Base-by-base conservation (phyloP, 2,329 filamentous ascomycete species). In the Pseudomassariella vexata region DNA sequence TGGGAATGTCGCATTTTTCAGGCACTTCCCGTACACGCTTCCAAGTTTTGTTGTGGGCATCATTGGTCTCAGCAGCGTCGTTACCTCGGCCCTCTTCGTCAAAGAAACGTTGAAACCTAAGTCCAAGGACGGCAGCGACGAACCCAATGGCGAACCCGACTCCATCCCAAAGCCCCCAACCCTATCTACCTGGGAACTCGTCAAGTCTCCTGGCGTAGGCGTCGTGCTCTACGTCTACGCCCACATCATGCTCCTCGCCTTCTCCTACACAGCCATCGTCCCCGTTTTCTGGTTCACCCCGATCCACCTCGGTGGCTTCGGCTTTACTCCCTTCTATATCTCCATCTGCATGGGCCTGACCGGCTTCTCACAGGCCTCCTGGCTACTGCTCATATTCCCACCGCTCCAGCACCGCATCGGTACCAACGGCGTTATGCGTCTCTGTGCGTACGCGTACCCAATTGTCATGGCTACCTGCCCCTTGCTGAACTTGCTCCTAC, bases 351-450 rank as follows among this genome's bases (percentile, higher is more conserved):
- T 90, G 60, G 75, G 68, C 2, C 36, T 79, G 2, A 72, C 68
- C 15, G 85, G 85, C 9, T 58, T 73, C 11, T 67, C 74, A 4
- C 85, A 90, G 53, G 76, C 82, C 1, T 36, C 73, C 6, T 90
- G 84, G 83, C 70, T 87, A 2, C 64, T 90, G 0, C 40, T 85
- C 10, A 62, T 70, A 19, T 89, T 90, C 49, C 83, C 85, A 1
- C 60, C 66, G 1, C 54, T 90, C 2, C 84, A 90, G 48, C 62
- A 57, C 21, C 72, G 73, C 14, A 53, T 79, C 15, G 82, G 84
- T 8, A 88, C 82, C 6, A 78, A 76, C 16, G 71, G 68, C 4
- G 62, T 89, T 0, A 60, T 90, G 38, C 67, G 70, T 5, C 42
- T 59, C 7, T 84, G 81, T 50, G 70, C 68, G 1, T 42, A 49